Percentiles rank a stretch among this genome's conserved stretches.
Conservation (phyloP, 2,329 filamentous ascomycete genomes). For the Samsoniella hepiali region DNA sequence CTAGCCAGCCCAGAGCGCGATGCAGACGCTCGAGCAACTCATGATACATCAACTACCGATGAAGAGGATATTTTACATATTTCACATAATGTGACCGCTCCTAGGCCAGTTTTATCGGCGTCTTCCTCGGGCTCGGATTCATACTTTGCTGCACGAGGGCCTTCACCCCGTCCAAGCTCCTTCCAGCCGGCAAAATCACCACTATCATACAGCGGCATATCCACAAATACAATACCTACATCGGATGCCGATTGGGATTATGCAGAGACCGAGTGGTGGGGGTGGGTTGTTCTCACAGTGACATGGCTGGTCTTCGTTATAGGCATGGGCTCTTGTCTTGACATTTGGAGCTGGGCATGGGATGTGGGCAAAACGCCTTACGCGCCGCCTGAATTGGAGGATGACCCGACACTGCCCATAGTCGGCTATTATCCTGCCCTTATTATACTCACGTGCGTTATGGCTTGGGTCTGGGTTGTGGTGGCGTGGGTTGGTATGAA, state of each 20-base stretch:
- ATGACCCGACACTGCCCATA: constrained; percentile 91
- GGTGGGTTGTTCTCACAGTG: constrained; percentile 84
- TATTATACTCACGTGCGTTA: constrained; percentile 87
- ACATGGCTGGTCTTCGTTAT: constrained; percentile 97
- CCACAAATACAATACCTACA: constrained; percentile 45
- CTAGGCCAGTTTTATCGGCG: constrained; percentile 41
- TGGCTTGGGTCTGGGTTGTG: constrained; percentile 99
- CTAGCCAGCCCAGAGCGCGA: constrained; percentile 17
- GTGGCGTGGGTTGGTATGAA: constrained; percentile 99
- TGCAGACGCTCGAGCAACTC: constrained; percentile 23
- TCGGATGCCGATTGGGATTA: constrained; percentile 75
- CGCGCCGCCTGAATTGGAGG: constrained; percentile 89
- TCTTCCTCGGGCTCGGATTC: constrained; percentile 58
- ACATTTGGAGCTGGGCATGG: constrained; percentile 98
- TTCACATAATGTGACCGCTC: constrained; percentile 43
- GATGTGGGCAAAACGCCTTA: constrained; percentile 95
- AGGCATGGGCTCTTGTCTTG: constrained; percentile 93
- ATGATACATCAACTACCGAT: constrained; percentile 67
- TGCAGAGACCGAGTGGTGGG: constrained; percentile 95
- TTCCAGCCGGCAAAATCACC: constrained; percentile 58
- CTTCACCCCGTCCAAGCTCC: constrained; percentile 45
- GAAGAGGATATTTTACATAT: constrained; percentile 77
- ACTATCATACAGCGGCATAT: constrained; percentile 52
- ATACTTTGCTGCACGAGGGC: constrained; percentile 50
- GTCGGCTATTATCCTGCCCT: constrained; percentile 95